Evolutionary conservation across 768 basidiomycete genomes (phyloP).

Genomic region (Panellus pusillus): DNA sequence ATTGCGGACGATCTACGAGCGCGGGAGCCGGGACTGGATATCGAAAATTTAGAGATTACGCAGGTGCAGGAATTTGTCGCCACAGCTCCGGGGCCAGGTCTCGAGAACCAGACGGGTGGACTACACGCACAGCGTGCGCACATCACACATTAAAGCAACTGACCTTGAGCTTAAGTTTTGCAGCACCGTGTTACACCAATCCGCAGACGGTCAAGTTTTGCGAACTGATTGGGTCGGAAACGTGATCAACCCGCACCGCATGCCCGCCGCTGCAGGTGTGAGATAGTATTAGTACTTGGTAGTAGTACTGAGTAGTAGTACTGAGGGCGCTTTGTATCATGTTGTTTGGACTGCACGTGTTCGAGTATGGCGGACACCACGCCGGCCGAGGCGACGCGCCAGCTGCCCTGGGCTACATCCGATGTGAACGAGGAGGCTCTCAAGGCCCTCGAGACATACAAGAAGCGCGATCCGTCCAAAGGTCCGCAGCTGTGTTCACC

Average conservation of each 20-base stretch:
- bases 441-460: slow-evolving; percentile 81
- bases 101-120: slow-evolving; percentile 32
- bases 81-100: slow-evolving; percentile 63
- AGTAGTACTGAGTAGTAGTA: no score
- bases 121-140: slow-evolving; percentile 34
- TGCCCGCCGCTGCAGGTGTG: no score
- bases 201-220: slow-evolving; percentile 90
- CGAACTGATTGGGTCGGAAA: slow-evolving; percentile 75
- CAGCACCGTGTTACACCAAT: slow-evolving; percentile 81
- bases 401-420: slow-evolving; percentile 31
- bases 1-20: slow-evolving; percentile 56
- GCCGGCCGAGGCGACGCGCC: slow-evolving; percentile 30
- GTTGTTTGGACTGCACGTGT: slow-evolving; percentile 8
- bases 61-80: slow-evolving; percentile 65
- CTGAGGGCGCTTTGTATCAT: no score
- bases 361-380: slow-evolving; percentile 20
- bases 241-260: slow-evolving; percentile 37
- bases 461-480: slow-evolving; percentile 81
- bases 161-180: slow-evolving; percentile 9
- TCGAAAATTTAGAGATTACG: slow-evolving; percentile 38
- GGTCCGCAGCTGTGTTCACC: slow-evolving; percentile 39
- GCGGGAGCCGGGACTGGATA: slow-evolving; percentile 23
- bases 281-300: no score
- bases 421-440: slow-evolving; percentile 49
- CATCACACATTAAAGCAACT: neutral